Evolutionary conservation across 2,329 filamentous ascomycete species (phyloP).

Genomic region (Aspergillus tanneri): DNA sequence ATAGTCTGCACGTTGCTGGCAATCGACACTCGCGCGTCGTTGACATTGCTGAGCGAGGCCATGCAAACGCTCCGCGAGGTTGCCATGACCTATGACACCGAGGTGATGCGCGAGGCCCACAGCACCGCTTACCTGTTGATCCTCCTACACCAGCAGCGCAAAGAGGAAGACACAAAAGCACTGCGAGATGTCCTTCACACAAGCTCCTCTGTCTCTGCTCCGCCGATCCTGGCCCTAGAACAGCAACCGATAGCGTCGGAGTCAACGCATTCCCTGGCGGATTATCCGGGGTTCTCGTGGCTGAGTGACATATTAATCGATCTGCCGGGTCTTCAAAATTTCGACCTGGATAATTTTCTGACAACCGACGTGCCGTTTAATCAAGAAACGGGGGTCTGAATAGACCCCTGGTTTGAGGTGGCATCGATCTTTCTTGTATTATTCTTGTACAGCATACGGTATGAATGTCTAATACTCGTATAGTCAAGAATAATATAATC

Average conservation of each 20-base stretch:
- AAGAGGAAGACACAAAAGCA: conserved; percentile 44
- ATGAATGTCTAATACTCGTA: too few species aligned
- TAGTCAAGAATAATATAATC: too few species aligned
- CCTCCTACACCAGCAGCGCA: conserved; percentile 52
- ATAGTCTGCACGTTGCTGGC: conserved; percentile 57
- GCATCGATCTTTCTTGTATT: not conserved
- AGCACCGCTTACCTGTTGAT: conserved; percentile 57
- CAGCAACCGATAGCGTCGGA: conserved; percentile 1
- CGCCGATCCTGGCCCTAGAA: conserved; percentile 11
- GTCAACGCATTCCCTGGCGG: conserved; percentile 24
- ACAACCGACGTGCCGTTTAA: conserved; percentile 22
- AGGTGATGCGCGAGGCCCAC: conserved; percentile 54
- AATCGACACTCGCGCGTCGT: conserved; percentile 53
- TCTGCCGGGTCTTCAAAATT: conserved; percentile 45
- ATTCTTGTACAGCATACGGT: too few species aligned
- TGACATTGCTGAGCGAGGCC: conserved; percentile 51
- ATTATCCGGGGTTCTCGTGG: conserved; percentile 42
- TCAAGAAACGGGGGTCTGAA: conserved; percentile 29
- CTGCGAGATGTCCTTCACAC: conserved; percentile 43
- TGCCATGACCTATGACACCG: conserved; percentile 46
- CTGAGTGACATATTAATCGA: conserved; percentile 47
- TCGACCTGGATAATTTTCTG: conserved; percentile 40
- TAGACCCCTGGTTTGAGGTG: not conserved
- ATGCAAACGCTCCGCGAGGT: conserved; percentile 51
- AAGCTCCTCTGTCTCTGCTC: conserved; percentile 32